phyloP scores from a whole-genome alignment of 2,329 filamentous ascomycete species.

The Aspergillus ruber region DNA sequence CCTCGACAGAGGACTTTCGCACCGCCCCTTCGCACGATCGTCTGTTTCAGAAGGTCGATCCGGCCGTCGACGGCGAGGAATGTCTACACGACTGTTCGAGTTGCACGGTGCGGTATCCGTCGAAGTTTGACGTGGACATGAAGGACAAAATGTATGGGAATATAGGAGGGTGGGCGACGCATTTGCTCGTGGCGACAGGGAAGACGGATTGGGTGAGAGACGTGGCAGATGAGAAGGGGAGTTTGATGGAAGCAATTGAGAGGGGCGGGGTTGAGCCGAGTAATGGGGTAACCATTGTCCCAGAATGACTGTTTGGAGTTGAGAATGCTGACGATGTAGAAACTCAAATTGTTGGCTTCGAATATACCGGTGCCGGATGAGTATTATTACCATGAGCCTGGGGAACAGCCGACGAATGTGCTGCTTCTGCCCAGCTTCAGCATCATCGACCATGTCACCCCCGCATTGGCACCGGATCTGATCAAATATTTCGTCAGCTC shows the following conservation, averaged over 20 bases:
- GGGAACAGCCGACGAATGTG: conserved; percentile 64
- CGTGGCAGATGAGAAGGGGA: conserved; percentile 36
- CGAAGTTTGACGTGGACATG: conserved; percentile 65
- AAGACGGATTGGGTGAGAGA: conserved; percentile 32
- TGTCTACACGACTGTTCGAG: conserved; percentile 80
- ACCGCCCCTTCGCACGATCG: conserved; percentile 42
- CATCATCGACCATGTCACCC: conserved; percentile 75
- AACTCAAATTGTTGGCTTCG: conserved; percentile 83
- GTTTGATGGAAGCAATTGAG: conserved; percentile 44
- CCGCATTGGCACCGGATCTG: conserved; percentile 63
- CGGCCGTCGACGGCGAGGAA: conserved; percentile 77
- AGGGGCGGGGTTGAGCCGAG: conserved; percentile 51
- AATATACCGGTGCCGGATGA: conserved; percentile 75
- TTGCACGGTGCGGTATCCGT: conserved; percentile 74
- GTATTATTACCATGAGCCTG: conserved; percentile 52
- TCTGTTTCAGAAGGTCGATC: conserved; percentile 69
- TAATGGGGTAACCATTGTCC: conserved; percentile 52
- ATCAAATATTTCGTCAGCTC: conserved; percentile 64
- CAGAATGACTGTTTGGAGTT: no score
- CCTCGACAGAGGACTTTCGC: conserved; percentile 36
- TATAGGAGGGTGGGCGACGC: conserved; percentile 28
- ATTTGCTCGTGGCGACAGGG: conserved; percentile 33
- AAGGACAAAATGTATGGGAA: conserved; percentile 57
- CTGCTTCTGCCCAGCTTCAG: conserved; percentile 81
- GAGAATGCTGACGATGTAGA: conserved; percentile 49